Evolutionary conservation across 2,329 filamentous ascomycete species (phyloP).

Genomic region (Periconia sp.): DNA sequence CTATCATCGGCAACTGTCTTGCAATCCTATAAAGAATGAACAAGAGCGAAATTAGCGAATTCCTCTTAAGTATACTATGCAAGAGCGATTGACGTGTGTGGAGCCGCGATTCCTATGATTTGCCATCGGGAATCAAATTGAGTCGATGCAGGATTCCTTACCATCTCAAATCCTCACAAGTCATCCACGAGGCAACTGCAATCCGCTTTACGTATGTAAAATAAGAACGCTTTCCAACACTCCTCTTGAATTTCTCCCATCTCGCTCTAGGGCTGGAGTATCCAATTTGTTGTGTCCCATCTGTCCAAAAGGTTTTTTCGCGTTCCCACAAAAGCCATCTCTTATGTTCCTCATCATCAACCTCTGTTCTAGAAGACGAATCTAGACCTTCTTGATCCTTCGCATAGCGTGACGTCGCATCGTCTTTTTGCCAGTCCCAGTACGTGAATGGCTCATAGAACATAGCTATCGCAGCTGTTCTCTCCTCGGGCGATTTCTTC

Average conservation of each 20-base stretch:
- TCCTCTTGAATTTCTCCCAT: too few relatives aligned
- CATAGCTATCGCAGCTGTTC: slow-evolving; percentile 8
- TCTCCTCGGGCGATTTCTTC: neutral
- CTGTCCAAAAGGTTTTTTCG: slow-evolving; percentile 15
- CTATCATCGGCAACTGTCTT: slow-evolving; percentile 14
- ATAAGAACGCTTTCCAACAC: slow-evolving; percentile 28
- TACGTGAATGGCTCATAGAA: slow-evolving; percentile 33
- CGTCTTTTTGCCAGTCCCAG: slow-evolving; percentile 30
- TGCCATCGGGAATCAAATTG: too few relatives aligned
- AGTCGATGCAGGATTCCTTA: too few relatives aligned
- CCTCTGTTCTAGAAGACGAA: too few relatives aligned
- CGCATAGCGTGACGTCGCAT: slow-evolving; percentile 6
- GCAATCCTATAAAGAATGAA: slow-evolving; percentile 18
- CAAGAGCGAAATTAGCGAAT: neutral
- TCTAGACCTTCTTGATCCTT: slow-evolving; percentile 2
- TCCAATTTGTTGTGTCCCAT: slow-evolving; percentile 15
- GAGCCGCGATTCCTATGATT: too few relatives aligned
- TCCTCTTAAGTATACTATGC: neutral
- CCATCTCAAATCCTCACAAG: slow-evolving; percentile 23
- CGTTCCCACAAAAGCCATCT: slow-evolving; percentile 23
- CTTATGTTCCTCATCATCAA: slow-evolving; percentile 11
- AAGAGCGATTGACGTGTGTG: too few relatives aligned
- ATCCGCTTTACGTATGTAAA: slow-evolving; percentile 24
- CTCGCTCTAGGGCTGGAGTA: too few relatives aligned
- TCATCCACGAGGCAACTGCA: slow-evolving; percentile 34